Evolutionary conservation across 1,284 basidiomycete genomes (phyloP), one percentile per base, ranked within the genome.

Genomic region (Moesziomyces aphidis): DNA sequence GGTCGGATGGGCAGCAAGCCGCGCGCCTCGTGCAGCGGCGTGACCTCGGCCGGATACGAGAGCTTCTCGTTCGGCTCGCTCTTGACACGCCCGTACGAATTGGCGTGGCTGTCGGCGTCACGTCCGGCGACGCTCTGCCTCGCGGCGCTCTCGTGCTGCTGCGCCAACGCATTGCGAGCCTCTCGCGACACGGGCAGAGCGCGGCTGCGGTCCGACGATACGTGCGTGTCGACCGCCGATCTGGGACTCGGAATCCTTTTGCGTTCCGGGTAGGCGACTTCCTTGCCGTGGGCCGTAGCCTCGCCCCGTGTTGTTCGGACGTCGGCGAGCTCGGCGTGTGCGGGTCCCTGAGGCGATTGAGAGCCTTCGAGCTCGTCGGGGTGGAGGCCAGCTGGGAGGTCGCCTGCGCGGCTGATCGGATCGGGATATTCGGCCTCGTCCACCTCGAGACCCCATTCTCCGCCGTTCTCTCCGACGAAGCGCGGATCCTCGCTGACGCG

Each of bases 401-500:
- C 68, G 31, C 73, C 68, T 26, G 73, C 68, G 13, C 73, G 56
- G 73, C 73, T 75, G 64, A 75, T 72, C 45, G 73, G 73, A 26
- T 78, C 76, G 17, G 69, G 72, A 52, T 77, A 80, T 54, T 80
- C 78, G 39, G 54, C 60, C 51, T 80, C 75, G 46, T 80, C 77
- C 21, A 80, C 70, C 11, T 61, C 49, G 13, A 80, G 62, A 46
- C 76, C 77, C 78, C 78, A 80, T 50, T 80, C 78, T n/a, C 78
- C 78, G 39, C 78, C 78, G 53, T 65, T 71, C 55, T 75, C 73
- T 50, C 64, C 79, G 13, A 75, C 75, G 56, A 84, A 80, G 31
- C 80, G 67, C 8, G 82, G 80, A 51, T 84, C 81, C 45, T 82
- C 80, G 59, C 80, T 81, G 44, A 84, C 80, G 11, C 82, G 65